These are phyloP conservation scores for Deuterostichococcus epilithicus DNA, from an alignment of 139 green algal genomes.

Conservation along the genomic window DNA sequence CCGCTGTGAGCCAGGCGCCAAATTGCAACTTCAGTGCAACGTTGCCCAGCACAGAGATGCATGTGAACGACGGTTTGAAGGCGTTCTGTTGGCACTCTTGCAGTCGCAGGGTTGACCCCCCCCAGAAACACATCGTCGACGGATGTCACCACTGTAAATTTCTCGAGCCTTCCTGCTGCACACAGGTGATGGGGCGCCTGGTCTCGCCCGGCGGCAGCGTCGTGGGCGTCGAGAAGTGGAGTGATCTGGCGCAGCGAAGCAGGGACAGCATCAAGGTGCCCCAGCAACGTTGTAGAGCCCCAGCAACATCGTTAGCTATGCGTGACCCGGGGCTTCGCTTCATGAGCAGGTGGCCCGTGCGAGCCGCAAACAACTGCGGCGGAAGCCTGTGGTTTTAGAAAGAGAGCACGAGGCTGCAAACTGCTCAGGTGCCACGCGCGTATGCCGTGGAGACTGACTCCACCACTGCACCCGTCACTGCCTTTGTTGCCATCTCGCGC, in stretches of 20 bases:
- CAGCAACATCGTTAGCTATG: background rate
- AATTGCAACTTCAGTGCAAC: background rate
- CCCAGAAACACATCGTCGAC: too few species aligned
- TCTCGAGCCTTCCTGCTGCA: slow-evolving; percentile 81
- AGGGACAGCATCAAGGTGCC: slow-evolving; percentile 17
- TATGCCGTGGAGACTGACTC: slow-evolving; percentile 4
- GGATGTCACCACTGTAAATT: too few species aligned
- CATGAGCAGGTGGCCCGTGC: slow-evolving; percentile 1
- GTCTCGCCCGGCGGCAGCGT: slow-evolving; percentile 43
- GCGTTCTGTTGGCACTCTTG: too few species aligned
- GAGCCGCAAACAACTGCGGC: too few species aligned
- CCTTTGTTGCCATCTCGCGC: slow-evolving; percentile 7
- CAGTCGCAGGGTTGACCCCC: too few species aligned
- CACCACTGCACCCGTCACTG: slow-evolving; percentile 19
- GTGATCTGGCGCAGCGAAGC: slow-evolving; percentile 37
- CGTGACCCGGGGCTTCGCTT: background rate
- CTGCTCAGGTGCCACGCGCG: too few species aligned
- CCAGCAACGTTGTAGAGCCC: slow-evolving; percentile 20
- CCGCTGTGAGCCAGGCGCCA: too few species aligned
- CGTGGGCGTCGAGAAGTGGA: slow-evolving; percentile 61
- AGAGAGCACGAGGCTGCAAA: too few species aligned
- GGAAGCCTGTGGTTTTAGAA: too few species aligned
- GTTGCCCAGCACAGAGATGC: too few species aligned
- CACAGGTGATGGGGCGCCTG: slow-evolving; percentile 71
- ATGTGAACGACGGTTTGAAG: too few species aligned